Evolutionary conservation across 805 yeast genomes (phyloP).

Genomic region (Lachancea dasiensis): DNA sequence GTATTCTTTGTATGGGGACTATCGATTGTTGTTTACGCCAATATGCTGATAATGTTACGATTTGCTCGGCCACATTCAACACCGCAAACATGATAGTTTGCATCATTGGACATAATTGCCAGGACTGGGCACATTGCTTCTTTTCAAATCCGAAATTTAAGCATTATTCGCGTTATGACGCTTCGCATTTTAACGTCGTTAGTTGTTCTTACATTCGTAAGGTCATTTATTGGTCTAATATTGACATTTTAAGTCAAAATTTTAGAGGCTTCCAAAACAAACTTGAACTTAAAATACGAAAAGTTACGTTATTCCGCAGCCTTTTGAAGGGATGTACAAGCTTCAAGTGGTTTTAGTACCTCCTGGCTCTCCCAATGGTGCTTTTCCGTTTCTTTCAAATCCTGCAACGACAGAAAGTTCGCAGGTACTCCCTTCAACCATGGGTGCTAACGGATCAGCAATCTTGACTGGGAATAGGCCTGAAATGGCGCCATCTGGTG

Average conservation of each 20-base stretch:
- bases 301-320: neutral
- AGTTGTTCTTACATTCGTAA: too few species aligned
- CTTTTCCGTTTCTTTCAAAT: conserved; percentile 17
- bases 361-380: conserved; percentile 31
- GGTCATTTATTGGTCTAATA: too few species aligned
- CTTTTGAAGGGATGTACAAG: conserved; percentile 33
- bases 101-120: too few species aligned
- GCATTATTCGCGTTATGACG: too few species aligned
- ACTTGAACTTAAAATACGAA: neutral
- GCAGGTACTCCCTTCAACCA: conserved; percentile 19
- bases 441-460: conserved; percentile 7
- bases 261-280: neutral
- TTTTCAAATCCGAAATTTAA: too few species aligned
- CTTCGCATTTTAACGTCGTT: neutral
- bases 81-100: too few species aligned
- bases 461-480: conserved; percentile 6
- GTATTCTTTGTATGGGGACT: too few species aligned
- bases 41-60: too few species aligned
- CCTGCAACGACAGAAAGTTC: conserved; percentile 21
- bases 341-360: conserved; percentile 42
- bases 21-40: too few species aligned
- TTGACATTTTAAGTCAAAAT: neutral
- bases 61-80: too few species aligned
- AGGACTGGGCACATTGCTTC: too few species aligned
- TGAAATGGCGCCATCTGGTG: conserved; percentile 2